Percentiles rank a stretch among this genome's conserved stretches.
Conservation (phyloP, 139 green algal species). For the Tetratostichococcus sp. region DNA sequence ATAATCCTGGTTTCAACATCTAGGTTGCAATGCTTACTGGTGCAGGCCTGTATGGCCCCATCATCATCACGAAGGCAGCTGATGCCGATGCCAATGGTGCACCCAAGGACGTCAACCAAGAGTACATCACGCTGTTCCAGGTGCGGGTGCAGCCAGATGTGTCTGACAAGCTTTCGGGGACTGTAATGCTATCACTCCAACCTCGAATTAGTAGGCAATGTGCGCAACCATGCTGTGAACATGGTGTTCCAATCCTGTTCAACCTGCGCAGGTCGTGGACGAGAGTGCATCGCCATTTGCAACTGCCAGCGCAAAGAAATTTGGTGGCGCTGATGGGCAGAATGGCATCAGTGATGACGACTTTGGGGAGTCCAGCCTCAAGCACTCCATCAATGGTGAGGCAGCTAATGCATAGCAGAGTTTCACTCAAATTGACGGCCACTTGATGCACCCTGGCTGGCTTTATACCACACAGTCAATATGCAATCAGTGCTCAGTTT, state of each 20-base stretch:
- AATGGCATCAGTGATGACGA: slow-evolving; percentile 5
- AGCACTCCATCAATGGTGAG: slow-evolving; percentile 37
- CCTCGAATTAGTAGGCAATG: too few species aligned
- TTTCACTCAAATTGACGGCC: too few species aligned
- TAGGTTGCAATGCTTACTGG: too few species aligned
- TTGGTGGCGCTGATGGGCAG: background rate
- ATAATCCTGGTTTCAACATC: too few species aligned
- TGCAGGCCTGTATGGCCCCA: slow-evolving; percentile 7
- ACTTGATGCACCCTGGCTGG: too few species aligned
- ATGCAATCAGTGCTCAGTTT: background rate
- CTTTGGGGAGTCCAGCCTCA: slow-evolving; percentile 23
- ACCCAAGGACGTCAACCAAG: slow-evolving; percentile 9
- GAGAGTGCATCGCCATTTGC: slow-evolving; percentile 16
- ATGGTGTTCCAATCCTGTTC: too few species aligned
- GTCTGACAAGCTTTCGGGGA: background rate
- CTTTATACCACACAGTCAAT: too few species aligned
- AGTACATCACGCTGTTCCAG: slow-evolving; percentile 30
- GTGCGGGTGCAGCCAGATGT: background rate
- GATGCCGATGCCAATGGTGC: slow-evolving; percentile 18
- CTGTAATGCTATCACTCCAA: too few species aligned
- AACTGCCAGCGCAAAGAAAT: background rate
- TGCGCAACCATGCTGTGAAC: too few species aligned
- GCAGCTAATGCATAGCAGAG: too few species aligned
- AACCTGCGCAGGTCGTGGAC: slow-evolving; percentile 30
- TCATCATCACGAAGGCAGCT: slow-evolving; percentile 46